Percentiles rank a stretch among this genome's conserved stretches.
Conservation (phyloP, 2,329 filamentous ascomycete species). For the Botryosphaeria dothidea region DNA sequence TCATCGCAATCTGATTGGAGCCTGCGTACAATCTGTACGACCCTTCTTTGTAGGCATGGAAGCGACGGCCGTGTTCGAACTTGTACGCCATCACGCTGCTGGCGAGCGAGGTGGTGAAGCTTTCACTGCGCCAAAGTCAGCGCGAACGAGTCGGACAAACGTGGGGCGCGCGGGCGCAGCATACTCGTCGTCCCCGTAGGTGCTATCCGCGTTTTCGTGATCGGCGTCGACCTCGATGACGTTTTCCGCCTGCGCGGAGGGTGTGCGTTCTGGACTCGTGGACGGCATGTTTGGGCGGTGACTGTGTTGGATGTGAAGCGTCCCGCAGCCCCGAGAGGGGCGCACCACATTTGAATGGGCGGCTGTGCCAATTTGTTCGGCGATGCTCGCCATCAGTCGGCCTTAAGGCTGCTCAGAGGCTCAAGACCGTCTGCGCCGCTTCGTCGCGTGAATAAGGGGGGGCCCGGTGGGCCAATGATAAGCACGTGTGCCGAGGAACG, state of each 20-base stretch:
- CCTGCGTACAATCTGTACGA: conserved; percentile 22
- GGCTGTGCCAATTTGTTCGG: not conserved
- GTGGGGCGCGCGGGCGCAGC: not conserved
- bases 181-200: not conserved
- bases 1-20: conserved; percentile 36
- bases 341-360: not conserved
- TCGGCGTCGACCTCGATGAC: not conserved
- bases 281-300: not conserved
- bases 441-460: not conserved
- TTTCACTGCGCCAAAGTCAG: conserved; percentile 1
- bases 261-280: not conserved
- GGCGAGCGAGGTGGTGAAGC: conserved; percentile 8
- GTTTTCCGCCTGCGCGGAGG: not conserved
- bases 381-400: not conserved
- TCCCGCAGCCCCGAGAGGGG: not conserved
- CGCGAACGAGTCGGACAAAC: not conserved
- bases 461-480: not conserved
- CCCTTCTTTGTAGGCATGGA: conserved; percentile 25
- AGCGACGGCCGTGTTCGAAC: conserved; percentile 30
- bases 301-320: not conserved
- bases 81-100: conserved; percentile 23
- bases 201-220: not conserved
- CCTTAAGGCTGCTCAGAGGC: not conserved
- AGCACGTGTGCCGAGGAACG: not conserved
- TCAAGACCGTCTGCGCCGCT: not conserved